Conservation (phyloP, 192 early-diverging fungal species). For the Phlyctochytrium arcticum region DNA sequence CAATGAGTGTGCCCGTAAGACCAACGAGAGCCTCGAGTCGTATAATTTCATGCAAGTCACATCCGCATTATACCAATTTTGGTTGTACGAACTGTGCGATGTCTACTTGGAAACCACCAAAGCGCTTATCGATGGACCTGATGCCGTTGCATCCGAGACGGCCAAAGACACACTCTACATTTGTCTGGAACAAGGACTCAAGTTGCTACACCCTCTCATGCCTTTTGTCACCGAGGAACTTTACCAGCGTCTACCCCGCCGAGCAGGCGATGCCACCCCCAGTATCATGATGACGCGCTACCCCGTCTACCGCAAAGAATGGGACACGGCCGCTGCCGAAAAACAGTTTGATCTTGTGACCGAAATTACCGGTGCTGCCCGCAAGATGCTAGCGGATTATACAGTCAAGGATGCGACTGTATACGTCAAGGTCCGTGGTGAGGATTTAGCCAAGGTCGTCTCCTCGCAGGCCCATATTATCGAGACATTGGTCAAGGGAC, state of each 20-base stretch:
- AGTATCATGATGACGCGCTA: constrained; percentile 74
- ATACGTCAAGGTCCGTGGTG: constrained; percentile 54
- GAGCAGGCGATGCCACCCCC: constrained; percentile 56
- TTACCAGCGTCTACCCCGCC: constrained; percentile 89
- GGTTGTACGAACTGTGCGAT: constrained; percentile 96
- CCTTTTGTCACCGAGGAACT: constrained; percentile 99
- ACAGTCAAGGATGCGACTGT: constrained; percentile 70
- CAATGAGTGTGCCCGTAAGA: constrained; percentile 73
- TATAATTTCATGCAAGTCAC: constrained; percentile 94
- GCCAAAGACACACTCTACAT: constrained; percentile 89
- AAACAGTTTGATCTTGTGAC: constrained; percentile 76
- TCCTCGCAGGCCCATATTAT: constrained; percentile 60
- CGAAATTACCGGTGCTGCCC: constrained; percentile 68
- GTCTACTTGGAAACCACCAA: constrained; percentile 83
- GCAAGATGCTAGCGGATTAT: constrained; percentile 76
- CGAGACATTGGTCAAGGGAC: constrained; percentile 68
- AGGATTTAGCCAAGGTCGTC: constrained; percentile 44
- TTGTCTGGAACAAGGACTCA: constrained; percentile 87
- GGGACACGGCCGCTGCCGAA: constrained; percentile 66
- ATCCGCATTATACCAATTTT: constrained; percentile 83
- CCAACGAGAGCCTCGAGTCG: constrained; percentile 69
- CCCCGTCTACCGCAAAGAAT: constrained; percentile 39
- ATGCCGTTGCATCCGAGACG: constrained; percentile 43
- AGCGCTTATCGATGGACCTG: constrained; percentile 72
- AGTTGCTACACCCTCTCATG: constrained; percentile 96